Evolutionary conservation across 2,329 filamentous ascomycete genomes (phyloP), one percentile per base, ranked within the genome.

Genomic region (Phoma sp.): DNA sequence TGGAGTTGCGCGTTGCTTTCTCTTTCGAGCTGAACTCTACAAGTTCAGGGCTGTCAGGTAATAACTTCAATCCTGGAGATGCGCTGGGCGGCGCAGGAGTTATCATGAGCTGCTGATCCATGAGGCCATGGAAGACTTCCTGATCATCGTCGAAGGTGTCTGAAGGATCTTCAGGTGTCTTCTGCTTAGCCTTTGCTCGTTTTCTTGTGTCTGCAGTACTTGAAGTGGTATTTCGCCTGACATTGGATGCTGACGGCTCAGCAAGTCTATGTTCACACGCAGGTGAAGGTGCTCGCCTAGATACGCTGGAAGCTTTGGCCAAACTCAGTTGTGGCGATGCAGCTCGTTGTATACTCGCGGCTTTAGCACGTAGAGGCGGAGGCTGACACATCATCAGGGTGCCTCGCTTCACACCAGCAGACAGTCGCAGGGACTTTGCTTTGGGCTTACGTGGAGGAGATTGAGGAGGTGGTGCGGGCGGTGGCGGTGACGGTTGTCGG

Each of bases 321-420:
- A 6, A 24, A 24, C 22, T 24, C 22, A 6, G 6, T 24, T 6
- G 4, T 24, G 22, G 22, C 4, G 22, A 24, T 4, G 27, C 25
- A 22, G 43, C 15, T 43, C 25, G 61, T 7, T 39, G 21, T 33
- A 53, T 57, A 32, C 50, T 56, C 1, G 47, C 41, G 36, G 40
- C 46, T 24, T 38, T 57, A 15, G 50, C 35, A 2, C 25, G 46
- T 38, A 47, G 58, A n/a, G 65, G 63, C 17, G 73, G 61, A n/a
- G 74, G 64, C 48, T 80, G 76, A 50, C 78, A 81, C 0, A 80
- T 58, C 2, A 80, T 58, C 12, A 81, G 63, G 52, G 72, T 79
- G 32, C 75, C 78, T 53, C 76, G 74, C 15, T 73, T 76, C 8
- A 70, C 68, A n/a, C 71, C 74, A 5, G 66, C 64, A 12, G 76